Base-by-base conservation (phyloP, 768 basidiomycete species). In the Suillus lakei region DNA sequence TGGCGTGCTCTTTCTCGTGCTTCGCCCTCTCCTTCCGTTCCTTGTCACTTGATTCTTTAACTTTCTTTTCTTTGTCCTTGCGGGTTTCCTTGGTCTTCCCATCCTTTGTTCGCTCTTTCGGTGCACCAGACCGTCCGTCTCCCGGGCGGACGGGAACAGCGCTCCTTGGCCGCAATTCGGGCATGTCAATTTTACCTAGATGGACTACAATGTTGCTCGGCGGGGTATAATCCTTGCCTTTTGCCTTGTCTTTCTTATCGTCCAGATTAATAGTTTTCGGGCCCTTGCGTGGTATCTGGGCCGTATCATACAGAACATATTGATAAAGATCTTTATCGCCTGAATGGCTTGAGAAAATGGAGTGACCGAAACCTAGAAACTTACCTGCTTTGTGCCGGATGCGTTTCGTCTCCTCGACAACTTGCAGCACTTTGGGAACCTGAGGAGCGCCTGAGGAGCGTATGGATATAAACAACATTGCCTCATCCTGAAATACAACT, bases 161-260 rank as follows among this genome's bases (percentile, higher is more conserved):
- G 36, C 70, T 18, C 80, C 71, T 66, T 82, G 91, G 91, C 70
- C 85, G 84, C 18, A 95, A 83, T 73, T 95, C 93, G 0, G 92
- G 93, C 87, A 95, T 94, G 16, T 89, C 81, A 56, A 95, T 93
- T 81, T 95, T 95, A 82, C 92, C 92, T 21, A 95, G 76, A 74
- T 95, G 92, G 2, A 95, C 83, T 0, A 83, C 84, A 0, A 95
- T 81, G 66, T 84, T 88, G 39, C 81, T 83, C 1, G 92, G 93
- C 1, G 93, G 92, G 3, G 80, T 76, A 72, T 95, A 93, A 51
- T 73, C 73, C 64, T 81, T 81, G n/a, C 72, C 78, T 44, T 82
- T 80, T 41, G 65, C 68, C 73, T 88, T 89, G 34, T 68, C 64
- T 5, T 68, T 66, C 0, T 72, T 67, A 41, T 78, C 75, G 70